Percentiles rank a stretch among this genome's conserved stretches.
Evolutionary conservation across 108 stramenopile genomes (phyloP).

Genomic region (Bacterosira constricta): DNA sequence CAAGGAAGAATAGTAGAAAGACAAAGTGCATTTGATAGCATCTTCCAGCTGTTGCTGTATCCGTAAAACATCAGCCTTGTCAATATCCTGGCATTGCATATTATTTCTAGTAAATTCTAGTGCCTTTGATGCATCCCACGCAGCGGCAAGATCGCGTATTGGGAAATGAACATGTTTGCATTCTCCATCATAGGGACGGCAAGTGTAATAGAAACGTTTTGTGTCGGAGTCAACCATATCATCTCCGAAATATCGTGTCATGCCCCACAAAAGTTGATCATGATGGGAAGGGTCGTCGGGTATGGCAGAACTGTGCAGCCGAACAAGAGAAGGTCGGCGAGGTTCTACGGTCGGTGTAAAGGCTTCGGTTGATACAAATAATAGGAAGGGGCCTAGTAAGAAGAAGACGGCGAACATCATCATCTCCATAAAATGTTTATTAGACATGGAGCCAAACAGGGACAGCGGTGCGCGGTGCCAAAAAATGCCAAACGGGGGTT

Average conservation of each 20-base stretch:
- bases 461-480: too few species aligned
- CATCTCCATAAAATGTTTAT: too few species aligned
- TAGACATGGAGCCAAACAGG: too few species aligned
- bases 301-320: too few species aligned
- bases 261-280: conserved; percentile 1
- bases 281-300: too few species aligned
- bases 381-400: too few species aligned
- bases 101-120: too few species aligned
- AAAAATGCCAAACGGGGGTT: too few species aligned
- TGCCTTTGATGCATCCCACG: conserved; percentile 57
- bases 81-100: not conserved
- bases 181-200: conserved; percentile 14
- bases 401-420: too few species aligned
- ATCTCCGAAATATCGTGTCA: conserved; percentile 20
- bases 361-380: too few species aligned
- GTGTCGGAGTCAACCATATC: conserved; percentile 35
- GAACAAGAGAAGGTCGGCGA: too few species aligned
- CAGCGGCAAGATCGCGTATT: conserved; percentile 51
- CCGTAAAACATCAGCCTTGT: not conserved
- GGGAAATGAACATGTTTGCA: conserved; percentile 40
- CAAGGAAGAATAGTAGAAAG: conserved; percentile 17
- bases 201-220: conserved; percentile 38
- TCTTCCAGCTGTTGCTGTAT: not conserved
- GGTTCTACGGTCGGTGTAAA: too few species aligned
- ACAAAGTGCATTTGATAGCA: conserved; percentile 27